These are phyloP conservation scores for Medakamo hakoo DNA, from an alignment of 139 green algal genomes.

Conservation along the genomic window DNA sequence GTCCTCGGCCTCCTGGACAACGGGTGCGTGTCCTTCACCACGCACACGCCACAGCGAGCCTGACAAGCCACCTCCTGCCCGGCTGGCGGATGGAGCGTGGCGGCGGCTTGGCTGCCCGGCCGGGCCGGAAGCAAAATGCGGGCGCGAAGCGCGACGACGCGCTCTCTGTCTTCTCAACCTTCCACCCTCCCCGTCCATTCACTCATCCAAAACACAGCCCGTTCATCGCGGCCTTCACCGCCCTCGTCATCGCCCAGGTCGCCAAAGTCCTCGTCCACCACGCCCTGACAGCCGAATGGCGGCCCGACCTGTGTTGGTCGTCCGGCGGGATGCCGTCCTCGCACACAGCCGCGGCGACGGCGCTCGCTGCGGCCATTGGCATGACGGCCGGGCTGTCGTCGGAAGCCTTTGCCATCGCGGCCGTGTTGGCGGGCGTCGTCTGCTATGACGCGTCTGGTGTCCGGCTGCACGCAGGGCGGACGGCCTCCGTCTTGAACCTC, in stretches of 20 bases:
- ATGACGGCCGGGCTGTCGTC: slow-evolving; percentile 33
- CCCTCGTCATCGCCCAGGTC: slow-evolving; percentile 47
- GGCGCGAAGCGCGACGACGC: background rate
- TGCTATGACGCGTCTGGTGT: slow-evolving; percentile 44
- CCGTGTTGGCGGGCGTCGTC: slow-evolving; percentile 4
- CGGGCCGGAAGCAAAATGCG: no score
- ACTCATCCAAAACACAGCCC: slow-evolving; percentile 14
- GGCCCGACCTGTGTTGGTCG: slow-evolving; percentile 22
- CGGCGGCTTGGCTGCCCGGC: no score
- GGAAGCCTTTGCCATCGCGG: slow-evolving; percentile 44
- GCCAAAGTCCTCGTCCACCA: slow-evolving; percentile 55
- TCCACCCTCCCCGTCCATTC: background rate
- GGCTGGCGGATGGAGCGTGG: no score
- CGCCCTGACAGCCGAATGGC: slow-evolving; percentile 28
- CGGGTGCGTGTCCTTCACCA: slow-evolving; percentile 6
- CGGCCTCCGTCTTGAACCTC: slow-evolving; percentile 46
- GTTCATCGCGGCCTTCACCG: slow-evolving; percentile 46
- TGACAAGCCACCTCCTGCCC: no score
- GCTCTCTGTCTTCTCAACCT: background rate
- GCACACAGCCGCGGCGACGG: slow-evolving; percentile 45
- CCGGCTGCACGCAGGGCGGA: slow-evolving; percentile 34
- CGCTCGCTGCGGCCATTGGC: slow-evolving; percentile 45
- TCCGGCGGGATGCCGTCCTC: slow-evolving; percentile 59
- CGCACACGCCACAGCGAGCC: no score
- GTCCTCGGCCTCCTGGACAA: slow-evolving; percentile 25